Base-by-base conservation (phyloP, 2,329 filamentous ascomycete genomes). In the Sordariomycetes sp. region DNA sequence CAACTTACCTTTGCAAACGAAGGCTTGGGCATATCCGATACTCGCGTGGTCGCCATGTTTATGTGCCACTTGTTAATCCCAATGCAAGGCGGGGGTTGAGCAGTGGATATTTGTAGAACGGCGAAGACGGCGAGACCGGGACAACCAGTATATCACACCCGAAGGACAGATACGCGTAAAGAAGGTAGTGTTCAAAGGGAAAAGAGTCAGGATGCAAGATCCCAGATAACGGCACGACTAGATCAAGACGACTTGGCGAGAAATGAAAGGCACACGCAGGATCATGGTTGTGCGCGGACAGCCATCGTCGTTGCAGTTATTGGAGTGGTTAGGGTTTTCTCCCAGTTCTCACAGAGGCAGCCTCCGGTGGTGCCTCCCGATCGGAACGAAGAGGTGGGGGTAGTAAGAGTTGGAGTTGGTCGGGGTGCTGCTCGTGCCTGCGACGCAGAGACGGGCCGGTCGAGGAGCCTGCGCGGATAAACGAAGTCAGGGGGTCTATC, bases 1-100 rank as follows among this genome's bases (percentile, higher is more conserved):
- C 50, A 6, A 2, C n/a, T 59, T 74, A 89, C 87, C 79, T 88
- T 90, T 71, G 87, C 87, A 76, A 90, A 90, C 51, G 86, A 89
- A 64, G 85, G 79, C 70, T 81, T 83, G 56, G 73, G 72, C 57
- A 72, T 62, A 62, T 78, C 76, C 63, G 74, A 69, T 63, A 75
- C 69, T 64, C 73, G 72, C 57, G 73, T 67, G 53, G 75, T 71
- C 60, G 76, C 73, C 77, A 80, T 80, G 22, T 50, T 56, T 32
- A 35, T 22, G 1, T 10, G 28, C 54, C 28, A 2, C 28, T 10
- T 34, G 28, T 10, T 15, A 22, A 17, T 20, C n/a, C 12, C 25
- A 42, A 7, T 42, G 32, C 35, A 25, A 13, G 53, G 34, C n/a
- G 20, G 53, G 6, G 20, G 8, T 28, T 20, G 32, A 22, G 45